A percentile compares a stretch with the other conserved stretches of the same genome.
These are phyloP conservation scores for Calendula officinalis DNA, from an alignment of 129 eudicot species.

Conservation along the genomic window DNA sequence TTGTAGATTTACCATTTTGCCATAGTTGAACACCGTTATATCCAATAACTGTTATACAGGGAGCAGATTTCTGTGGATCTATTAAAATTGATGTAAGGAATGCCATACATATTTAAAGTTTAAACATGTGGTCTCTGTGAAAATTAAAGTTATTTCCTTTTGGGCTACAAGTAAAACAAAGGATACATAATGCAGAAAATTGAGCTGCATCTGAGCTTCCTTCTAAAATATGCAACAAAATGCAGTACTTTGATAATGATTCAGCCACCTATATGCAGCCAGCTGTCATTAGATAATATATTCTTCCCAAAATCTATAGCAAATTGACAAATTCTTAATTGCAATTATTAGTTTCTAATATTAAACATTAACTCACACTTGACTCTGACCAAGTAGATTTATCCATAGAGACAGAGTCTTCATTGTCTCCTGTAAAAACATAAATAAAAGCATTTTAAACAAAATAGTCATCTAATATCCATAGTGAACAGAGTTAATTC, in stretches of 20 bases:
- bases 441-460: constrained; percentile 5
- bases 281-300: constrained; percentile 25
- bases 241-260: constrained; percentile 62
- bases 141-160: not conserved
- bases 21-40: constrained; percentile 80
- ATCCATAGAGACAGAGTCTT: constrained; percentile 52
- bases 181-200: constrained; percentile 90
- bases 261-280: constrained; percentile 62
- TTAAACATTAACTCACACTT: constrained; percentile 39
- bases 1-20: constrained; percentile 58
- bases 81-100: constrained; percentile 45
- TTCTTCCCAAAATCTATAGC: not conserved
- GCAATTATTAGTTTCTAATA: too few species aligned
- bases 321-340: not conserved
- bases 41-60: constrained; percentile 80
- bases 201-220: constrained; percentile 75
- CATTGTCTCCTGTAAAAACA: constrained; percentile 52
- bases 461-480: not conserved
- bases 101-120: not conserved
- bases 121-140: not conserved
- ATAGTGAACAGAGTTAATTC: constrained; percentile 5
- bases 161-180: constrained; percentile 4
- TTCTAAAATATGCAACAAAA: constrained; percentile 69
- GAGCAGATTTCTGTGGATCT: constrained; percentile 74
- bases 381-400: constrained; percentile 63